Percentiles rank a stretch among this genome's conserved stretches.
phyloP scores from a whole-genome alignment of 2,329 filamentous ascomycete species.

The Aspergillus unguis region DNA sequence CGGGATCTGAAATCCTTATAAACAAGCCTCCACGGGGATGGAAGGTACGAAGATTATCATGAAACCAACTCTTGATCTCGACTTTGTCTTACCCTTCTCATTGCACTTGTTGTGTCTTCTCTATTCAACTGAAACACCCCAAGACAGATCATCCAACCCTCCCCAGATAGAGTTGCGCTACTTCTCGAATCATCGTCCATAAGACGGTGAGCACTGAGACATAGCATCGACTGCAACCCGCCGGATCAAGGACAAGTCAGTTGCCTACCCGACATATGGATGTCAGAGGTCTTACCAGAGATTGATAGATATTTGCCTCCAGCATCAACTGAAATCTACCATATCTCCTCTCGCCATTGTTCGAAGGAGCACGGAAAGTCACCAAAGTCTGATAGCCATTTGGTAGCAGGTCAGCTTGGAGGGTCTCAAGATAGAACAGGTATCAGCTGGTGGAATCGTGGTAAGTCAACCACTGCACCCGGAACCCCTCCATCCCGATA shows the following conservation, averaged over 20 bases:
- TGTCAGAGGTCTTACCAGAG: not conserved
- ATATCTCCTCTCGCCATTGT: not conserved
- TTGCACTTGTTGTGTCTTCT: not conserved
- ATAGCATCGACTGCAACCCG: conserved; percentile 1
- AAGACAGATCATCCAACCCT: conserved; percentile 1
- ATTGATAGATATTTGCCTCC: not conserved
- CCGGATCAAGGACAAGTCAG: conserved; percentile 3
- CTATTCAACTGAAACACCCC: conserved; percentile 6
- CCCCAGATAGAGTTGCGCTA: conserved; percentile 1
- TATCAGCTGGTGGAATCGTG: not conserved
- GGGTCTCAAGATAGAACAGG: not conserved
- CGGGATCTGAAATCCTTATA: conserved; percentile 5
- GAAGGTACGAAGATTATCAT: not conserved
- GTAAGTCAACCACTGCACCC: conserved; percentile 16
- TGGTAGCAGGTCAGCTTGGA: not conserved
- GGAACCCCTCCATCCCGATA: conserved; percentile 24
- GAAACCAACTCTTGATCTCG: not conserved
- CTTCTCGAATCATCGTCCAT: conserved; percentile 12
- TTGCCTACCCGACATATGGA: not conserved
- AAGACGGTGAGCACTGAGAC: conserved; percentile 12
- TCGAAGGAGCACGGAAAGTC: not conserved
- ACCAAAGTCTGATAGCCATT: too few relatives aligned
- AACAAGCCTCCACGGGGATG: conserved; percentile 5
- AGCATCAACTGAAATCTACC: not conserved
- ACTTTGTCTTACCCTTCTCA: not conserved